Evolutionary conservation across 306 rosid genomes (phyloP).

Genomic region (Acacia crassicarpa): DNA sequence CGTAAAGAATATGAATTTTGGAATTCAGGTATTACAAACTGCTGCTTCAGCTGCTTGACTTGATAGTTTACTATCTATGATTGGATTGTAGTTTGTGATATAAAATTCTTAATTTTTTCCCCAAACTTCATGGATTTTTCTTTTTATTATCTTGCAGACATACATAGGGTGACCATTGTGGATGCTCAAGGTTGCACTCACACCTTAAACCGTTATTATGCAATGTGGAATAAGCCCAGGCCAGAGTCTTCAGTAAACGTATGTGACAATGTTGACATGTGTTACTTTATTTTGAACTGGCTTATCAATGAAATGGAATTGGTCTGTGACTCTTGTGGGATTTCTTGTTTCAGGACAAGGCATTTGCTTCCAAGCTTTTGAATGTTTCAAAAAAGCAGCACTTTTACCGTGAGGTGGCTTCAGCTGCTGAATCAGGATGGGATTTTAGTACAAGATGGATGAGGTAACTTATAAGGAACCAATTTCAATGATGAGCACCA

Average conservation of each 20-base stretch:
- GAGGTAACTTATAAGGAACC: constrained; percentile 46
- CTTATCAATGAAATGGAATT: constrained; percentile 19
- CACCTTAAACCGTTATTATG: constrained; percentile 69
- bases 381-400: constrained; percentile 50
- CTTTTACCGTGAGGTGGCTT: constrained; percentile 75
- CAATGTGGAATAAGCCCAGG: constrained; percentile 95
- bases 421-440: constrained; percentile 96
- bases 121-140: constrained; percentile 4
- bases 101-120: constrained; percentile 5
- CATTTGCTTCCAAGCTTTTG: constrained; percentile 65
- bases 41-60: constrained; percentile 10
- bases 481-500: too few species aligned
- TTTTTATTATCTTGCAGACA: constrained; percentile 48
- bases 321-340: constrained; percentile 12
- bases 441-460: constrained; percentile 97
- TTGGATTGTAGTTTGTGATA: constrained; percentile 24
- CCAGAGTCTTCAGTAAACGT: constrained; percentile 78
- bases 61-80: neutral
- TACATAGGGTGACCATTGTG: constrained; percentile 65
- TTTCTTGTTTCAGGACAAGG: constrained; percentile 57
- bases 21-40: constrained; percentile 69
- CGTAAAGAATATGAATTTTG: constrained; percentile 78
- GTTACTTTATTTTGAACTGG: constrained; percentile 18
- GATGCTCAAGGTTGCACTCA: constrained; percentile 57
- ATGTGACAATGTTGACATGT: constrained; percentile 12